Base-by-base conservation (phyloP, 306 rosid genomes). In the Albizia julibrissin region DNA sequence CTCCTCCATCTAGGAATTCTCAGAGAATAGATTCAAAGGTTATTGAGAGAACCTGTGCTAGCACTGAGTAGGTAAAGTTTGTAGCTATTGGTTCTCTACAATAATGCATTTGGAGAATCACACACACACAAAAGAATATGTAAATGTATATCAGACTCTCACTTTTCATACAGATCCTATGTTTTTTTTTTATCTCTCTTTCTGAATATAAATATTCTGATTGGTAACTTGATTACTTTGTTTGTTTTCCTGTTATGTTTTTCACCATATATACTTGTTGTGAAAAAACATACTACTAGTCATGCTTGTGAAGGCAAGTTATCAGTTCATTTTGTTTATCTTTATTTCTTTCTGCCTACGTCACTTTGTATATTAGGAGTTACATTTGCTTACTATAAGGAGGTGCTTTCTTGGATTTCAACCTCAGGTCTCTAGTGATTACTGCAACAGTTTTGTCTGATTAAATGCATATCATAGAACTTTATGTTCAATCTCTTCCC, bases 11-110 rank as follows among this genome's bases (percentile, higher is more conserved):
- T 0, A 87, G 81, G 81, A 88, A 91, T 75, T 89, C 91, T 0
- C 84, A 89, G 69, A 86, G 93, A 82, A 89, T 92, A 7, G 91
- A 88, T 84, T 89, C 93, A 9, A 91, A 89, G 86, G 93, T 89
- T 79, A 83, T 91, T 47, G 90, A 89, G 64, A 89, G 91, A 86
- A 89, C 91, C 10, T 89, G 95, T 85, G 92, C 91, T 58, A 89
- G 93, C 84, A 89, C 90, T 46, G 90, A 88, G 34, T 91, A 91
- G 91, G 76, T 50, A 52, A 31, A 74, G 10, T 1, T 74, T 74
- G 66, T 33, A 50, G 33, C 64, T 1, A 9, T 26, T 26, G 67
- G 34, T 59, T 61, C 33, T 61, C 67, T 59, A 26, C 29, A 24
- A 24, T 26, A 61, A 61, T 61, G 67, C 34, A 26, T 26, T 26